Base-by-base conservation (phyloP, 192 early-diverging fungal genomes). In the Backusella parvicylindrica region DNA sequence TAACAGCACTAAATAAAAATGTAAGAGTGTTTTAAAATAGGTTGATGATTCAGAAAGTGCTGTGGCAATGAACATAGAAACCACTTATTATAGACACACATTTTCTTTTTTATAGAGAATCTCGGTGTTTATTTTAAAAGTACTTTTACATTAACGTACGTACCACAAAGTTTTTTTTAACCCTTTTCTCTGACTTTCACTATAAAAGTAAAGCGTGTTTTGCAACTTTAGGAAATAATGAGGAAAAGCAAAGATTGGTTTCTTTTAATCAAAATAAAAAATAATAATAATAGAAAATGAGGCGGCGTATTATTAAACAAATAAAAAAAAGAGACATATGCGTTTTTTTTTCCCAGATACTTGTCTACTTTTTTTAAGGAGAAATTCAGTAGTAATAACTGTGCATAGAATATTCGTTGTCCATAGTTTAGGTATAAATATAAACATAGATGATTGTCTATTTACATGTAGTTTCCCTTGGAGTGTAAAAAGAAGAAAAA, bases 351-450 rank as follows among this genome's bases (percentile, higher is more conserved):
- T 26, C 50, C n/a, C 21, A 26, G 23, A 11, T 56, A 2, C 50
- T n/a, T 56, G 50, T 56, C 50, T 56, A 56, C n/a, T n/a, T 56
- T 56, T 56, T 50, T 56, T 26, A 56, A 56, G 53, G 53, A 28
- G 23, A 3, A 60, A 26, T 28, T 28, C 53, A 60, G 23, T 60
- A 60, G 28, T 28, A 60, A 60, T 21, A 50, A 28, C 28, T 26
- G 53, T 28, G 53, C 53, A 60, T 60, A 60, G 53, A 21, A 21
- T 60, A 26, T 60, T 60, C 53, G 53, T 23, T 60, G 53, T 60
- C 26, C 21, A 60, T 60, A 60, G 53, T 56, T 56, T 26, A 56
- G 23, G n/a, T 23, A 26, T 60, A 60, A 12, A 28, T 28, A 12
- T 60, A 60, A 60, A 60, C 53, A 28, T 60, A 60, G 26, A 28